Base-by-base conservation (phyloP, 768 basidiomycete genomes). In the Astraeus odoratus region DNA sequence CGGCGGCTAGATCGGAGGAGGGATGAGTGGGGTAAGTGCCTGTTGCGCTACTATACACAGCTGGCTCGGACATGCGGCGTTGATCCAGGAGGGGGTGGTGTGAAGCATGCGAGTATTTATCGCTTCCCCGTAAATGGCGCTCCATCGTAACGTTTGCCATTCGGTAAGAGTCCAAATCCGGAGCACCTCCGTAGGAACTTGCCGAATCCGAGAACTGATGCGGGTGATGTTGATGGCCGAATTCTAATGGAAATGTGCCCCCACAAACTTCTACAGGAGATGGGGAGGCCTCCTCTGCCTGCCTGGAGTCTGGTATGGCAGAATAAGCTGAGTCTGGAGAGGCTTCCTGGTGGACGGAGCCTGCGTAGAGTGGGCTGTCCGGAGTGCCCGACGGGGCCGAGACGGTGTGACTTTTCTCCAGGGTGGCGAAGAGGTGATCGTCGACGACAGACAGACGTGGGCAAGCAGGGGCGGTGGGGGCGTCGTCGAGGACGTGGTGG, bases 61-160 rank as follows among this genome's bases (percentile, higher is more conserved):
- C 65, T 38, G 81, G 80, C 59, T 83, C 81, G 56, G 81, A 83
- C 77, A 82, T 80, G 61, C 81, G 77, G 57, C 81, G 71, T 43
- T 78, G 77, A 66, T 80, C 79, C 46, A 74, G 63, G 51, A 69
- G 58, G 46, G 67, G 52, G 56, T 54, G 50, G 57, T 54, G 62
- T 36, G 35, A 36, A 61, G 55, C 63, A 54, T 58, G 61, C 52
- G 60, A 49, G 57, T 65, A 54, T 58, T 59, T 62, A 60, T 63
- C 63, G 49, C 44, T 60, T 48, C 55, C 56, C 58, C 68, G 72
- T 61, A 70, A 60, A 63, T 67, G 64, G 49, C 66, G 68, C 53
- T 67, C 67, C 44, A 60, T 45, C 43, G 67, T 58, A 59, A 60
- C 60, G 57, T 70, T 53, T 54, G 49, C 36, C 35, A 60, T 64